Base-by-base conservation (phyloP, 768 basidiomycete genomes). In the Leccinum incarnatum region DNA sequence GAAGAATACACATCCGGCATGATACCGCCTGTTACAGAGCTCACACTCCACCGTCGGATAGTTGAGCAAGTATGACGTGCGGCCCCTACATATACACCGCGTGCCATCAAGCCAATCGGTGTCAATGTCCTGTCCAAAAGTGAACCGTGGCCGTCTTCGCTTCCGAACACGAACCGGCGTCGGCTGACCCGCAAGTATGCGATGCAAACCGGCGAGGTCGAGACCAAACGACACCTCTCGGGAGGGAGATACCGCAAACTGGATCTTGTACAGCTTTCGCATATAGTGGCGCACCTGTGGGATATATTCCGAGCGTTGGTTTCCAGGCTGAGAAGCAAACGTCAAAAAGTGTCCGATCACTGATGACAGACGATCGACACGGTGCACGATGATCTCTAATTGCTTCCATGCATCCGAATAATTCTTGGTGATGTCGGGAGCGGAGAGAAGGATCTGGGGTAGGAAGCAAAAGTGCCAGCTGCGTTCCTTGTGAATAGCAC, bases 211-310 rank as follows among this genome's bases (percentile, higher is more conserved):
- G 40, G 91, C 89, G 21, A 93, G 81, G 69, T 93, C 89, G 27
- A 94, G 77, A 15, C 91, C 91, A 64, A 86, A 93, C 2, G 90
- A 91, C 2, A 89, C 82, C 51, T 91, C 90, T 1, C 85, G 87
- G 59, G 83, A 89, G 2, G 90, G 88, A 0, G 89, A 89, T 10
- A 94, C 87, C n/a, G 88, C 86, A 67, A 94, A 93, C 73, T 93
- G 91, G 54, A 94, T 89, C 75, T 86, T 88, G 78, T 87, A 93
- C 15, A 93, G 76, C 75, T 94, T 94, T 63, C 91, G 87, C 90
- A 94, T 92, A 70, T 88, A 93, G 71, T 94, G 92, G 32, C 91
- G 84, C 12, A 93, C 90, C 71, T 92, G 91, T 15, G 87, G 82
- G 42, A 93, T 86, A 65, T 87, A 88, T 56, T 90, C 88, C 4